Conservation (phyloP, 1,284 basidiomycete genomes). For the Veloboletus limbatus region DNA sequence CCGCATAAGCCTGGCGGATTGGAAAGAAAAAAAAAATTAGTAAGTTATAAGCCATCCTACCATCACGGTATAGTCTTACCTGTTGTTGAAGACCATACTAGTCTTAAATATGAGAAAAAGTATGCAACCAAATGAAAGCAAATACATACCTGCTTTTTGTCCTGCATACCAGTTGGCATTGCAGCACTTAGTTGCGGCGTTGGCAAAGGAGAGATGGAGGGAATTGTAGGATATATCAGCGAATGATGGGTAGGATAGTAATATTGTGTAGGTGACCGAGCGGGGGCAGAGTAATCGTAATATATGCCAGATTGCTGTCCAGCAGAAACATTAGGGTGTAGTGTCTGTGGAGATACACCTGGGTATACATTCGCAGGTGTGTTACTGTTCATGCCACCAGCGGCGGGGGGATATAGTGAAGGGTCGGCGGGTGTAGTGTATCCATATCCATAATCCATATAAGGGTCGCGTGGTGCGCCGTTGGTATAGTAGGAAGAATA, state of each 20-base stretch:
- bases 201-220: conserved; percentile 53
- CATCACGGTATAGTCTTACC: conserved; percentile 37
- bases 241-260: conserved; percentile 59
- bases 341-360: conserved; percentile 41
- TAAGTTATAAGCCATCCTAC: conserved; percentile 42
- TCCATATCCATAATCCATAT: conserved; percentile 53
- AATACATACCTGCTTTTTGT: conserved; percentile 61
- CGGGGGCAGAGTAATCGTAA: conserved; percentile 55
- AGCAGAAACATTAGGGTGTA: conserved; percentile 44
- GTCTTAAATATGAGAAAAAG: conserved; percentile 10
- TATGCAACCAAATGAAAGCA: conserved; percentile 1
- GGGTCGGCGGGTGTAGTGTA: conserved; percentile 51
- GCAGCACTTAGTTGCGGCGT: conserved; percentile 44
- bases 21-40: no score
- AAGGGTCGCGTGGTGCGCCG: conserved; percentile 43
- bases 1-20: conserved; percentile 43
- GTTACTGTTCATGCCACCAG: conserved; percentile 40
- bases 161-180: conserved; percentile 41
- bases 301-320: conserved; percentile 54
- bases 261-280: conserved; percentile 54
- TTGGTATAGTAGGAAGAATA: conserved; percentile 56
- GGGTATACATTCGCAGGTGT: conserved; percentile 50
- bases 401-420: conserved; percentile 46
- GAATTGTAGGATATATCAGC: conserved; percentile 53
- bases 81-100: conserved; percentile 54